A percentile compares a stretch with the other conserved stretches of the same genome.
Conservation (phyloP, 2,329 filamentous ascomycete genomes). For the Corniculantispora saksenae region DNA sequence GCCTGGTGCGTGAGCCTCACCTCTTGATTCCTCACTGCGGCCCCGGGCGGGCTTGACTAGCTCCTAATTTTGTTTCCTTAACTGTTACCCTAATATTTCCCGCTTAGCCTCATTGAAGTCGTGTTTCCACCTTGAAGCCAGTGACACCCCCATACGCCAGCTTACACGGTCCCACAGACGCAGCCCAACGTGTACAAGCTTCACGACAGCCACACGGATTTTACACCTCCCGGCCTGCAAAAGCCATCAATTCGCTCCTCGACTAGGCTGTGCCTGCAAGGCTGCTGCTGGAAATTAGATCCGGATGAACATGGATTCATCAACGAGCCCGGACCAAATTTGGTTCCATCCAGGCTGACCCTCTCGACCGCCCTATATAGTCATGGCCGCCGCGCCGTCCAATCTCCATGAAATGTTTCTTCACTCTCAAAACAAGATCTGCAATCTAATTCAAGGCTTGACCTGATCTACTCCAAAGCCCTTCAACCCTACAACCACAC, state of each 20-base stretch:
- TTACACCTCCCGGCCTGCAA: neutral
- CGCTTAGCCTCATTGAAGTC: neutral
- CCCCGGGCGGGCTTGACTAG: neutral
- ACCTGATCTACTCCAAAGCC: too few species aligned
- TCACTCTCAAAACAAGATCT: conserved; percentile 10
- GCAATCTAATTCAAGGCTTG: neutral
- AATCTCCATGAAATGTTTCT: conserved; percentile 2
- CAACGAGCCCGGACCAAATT: neutral
- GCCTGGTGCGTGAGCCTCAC: neutral
- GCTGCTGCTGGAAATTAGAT: neutral
- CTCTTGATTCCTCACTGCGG: neutral
- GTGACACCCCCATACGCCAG: neutral
- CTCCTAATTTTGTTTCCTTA: neutral
- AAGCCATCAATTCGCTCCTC: too few species aligned
- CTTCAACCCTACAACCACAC: neutral
- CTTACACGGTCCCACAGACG: neutral
- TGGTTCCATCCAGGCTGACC: neutral
- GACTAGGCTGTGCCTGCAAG: conserved; percentile 7
- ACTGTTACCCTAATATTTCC: conserved; percentile 1
- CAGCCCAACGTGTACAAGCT: neutral
- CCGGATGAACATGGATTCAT: neutral
- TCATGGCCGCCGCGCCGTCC: neutral
- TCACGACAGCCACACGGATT: conserved; percentile 6
- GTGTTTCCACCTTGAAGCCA: neutral
- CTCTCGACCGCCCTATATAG: neutral